phyloP scores from a whole-genome alignment of 176 grass and related monocot species.

The Neostapfia colusana region DNA sequence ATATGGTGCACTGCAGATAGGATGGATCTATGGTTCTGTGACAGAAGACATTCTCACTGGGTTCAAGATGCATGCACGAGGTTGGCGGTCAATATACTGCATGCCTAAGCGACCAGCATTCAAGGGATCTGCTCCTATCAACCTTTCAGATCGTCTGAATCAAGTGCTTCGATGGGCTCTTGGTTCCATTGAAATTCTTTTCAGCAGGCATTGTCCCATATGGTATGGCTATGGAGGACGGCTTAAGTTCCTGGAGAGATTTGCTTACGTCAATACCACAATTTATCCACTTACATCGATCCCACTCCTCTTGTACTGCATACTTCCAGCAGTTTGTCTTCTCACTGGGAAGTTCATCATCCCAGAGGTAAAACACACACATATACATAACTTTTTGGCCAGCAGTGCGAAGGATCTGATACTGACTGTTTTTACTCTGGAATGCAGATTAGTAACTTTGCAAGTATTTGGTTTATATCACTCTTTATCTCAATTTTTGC shows the following conservation, averaged over 20 bases:
- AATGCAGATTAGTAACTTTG: slow-evolving; percentile 78
- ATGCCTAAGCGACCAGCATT: slow-evolving; percentile 83
- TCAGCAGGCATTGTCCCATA: slow-evolving; percentile 87
- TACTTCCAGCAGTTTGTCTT: slow-evolving; percentile 78
- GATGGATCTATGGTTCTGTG: slow-evolving; percentile 96
- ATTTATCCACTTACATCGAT: slow-evolving; percentile 85
- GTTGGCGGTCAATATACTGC: slow-evolving; percentile 87
- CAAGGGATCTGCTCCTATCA: slow-evolving; percentile 89
- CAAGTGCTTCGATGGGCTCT: slow-evolving; percentile 92
- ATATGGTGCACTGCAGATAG: slow-evolving; percentile 61
- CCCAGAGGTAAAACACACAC: slow-evolving; percentile 56
- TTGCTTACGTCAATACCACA: slow-evolving; percentile 88
- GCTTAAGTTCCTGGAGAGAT: slow-evolving; percentile 84
- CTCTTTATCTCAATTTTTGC: slow-evolving; percentile 85
- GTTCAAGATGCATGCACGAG: slow-evolving; percentile 94
- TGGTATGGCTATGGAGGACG: slow-evolving; percentile 88
- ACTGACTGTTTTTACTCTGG: neutral
- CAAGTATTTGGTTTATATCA: slow-evolving; percentile 80
- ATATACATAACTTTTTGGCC: neutral
- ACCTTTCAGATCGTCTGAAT: slow-evolving; percentile 90
- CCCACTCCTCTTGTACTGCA: slow-evolving; percentile 80
- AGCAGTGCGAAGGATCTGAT: neutral
- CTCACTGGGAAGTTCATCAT: slow-evolving; percentile 92
- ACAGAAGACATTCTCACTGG: slow-evolving; percentile 94
- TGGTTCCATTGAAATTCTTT: slow-evolving; percentile 91